Base-by-base conservation (phyloP, 352 stramenopile species). In the Globisporangium spinosum region DNA sequence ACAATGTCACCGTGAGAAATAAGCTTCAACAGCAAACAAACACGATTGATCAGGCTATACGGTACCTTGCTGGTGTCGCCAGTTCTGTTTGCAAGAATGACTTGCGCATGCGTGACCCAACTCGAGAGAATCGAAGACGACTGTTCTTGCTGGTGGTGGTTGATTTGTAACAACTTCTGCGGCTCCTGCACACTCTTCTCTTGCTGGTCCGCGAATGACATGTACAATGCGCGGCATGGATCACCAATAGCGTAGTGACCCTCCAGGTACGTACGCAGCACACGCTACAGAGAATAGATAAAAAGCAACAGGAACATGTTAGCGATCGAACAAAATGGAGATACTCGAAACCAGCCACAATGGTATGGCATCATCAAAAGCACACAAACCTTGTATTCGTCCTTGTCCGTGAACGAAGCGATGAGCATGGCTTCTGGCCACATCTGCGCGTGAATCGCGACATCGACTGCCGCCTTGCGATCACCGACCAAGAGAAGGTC, bases 361-460 rank as follows among this genome's bases (percentile, higher is more conserved):
- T 12, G 32, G 32, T 7, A 38, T 12, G 8, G 32, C 7, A 38
- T 38, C 32, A 38, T 38, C 32, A 10, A 27, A n/a, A 20, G 20
- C 43, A 45, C 10, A 49, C 58, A 9, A 57, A 70, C 81, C 73
- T 85, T 93, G 76, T 95, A 96, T 66, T 93, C 82, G 49, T 94
- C 87, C 29, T 91, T 92, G 68, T 90, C 86, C 0, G 86, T 93
- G 69, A 93, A 93, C 7, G 85, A 94, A 32, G 82, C 87, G 53
- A 96, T 91, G 2, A 96, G 74, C 78, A 96, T 94, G 1, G 89
- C 89, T 71, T 96, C 85, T 0, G 89, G 82, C 89, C 89, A 96
- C 83, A 96, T 90, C 43, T 95, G 82, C 12, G 85, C 79, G 32
- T 78, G 70, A 40, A 93, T 90, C n/a, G 89, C 85, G n/a, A 82